These are phyloP conservation scores for Suaeda aralocaspica DNA, from an alignment of 148 eudicot species.

Conservation along the genomic window DNA sequence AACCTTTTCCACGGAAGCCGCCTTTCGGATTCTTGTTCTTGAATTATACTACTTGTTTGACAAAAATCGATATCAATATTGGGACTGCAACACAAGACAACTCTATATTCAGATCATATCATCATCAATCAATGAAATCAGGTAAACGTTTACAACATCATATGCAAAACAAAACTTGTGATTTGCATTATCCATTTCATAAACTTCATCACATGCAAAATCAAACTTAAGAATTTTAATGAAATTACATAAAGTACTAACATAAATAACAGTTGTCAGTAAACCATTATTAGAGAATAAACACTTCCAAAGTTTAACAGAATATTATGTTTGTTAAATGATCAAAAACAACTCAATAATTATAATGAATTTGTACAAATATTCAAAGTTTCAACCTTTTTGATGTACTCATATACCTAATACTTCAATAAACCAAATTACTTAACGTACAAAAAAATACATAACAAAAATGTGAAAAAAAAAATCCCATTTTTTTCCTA, in stretches of 20 bases:
- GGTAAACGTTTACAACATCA: background rate
- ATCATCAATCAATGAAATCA: background rate
- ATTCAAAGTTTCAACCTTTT: too few species aligned
- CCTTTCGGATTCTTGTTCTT: conserved; percentile 18
- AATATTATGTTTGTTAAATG: too few species aligned
- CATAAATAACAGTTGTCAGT: too few species aligned
- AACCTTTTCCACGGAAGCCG: conserved; percentile 15
- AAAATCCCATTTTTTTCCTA: background rate
- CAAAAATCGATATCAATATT: conserved; percentile 20
- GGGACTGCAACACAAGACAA: conserved; percentile 12
- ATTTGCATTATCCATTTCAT: background rate
- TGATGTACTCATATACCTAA: background rate
- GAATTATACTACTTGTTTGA: background rate
- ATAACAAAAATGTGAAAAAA: background rate
- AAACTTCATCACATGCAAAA: background rate
- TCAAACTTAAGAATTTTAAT: background rate
- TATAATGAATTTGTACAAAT: too few species aligned
- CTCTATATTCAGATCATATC: background rate
- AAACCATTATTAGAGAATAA: too few species aligned
- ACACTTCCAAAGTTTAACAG: too few species aligned
- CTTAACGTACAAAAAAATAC: background rate
- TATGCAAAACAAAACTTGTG: background rate
- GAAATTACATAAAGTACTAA: too few species aligned
- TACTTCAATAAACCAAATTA: background rate
- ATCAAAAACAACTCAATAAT: too few species aligned